These are phyloP conservation scores for Spergularia marina DNA, from an alignment of 148 eudicot genomes.

Conservation along the genomic window DNA sequence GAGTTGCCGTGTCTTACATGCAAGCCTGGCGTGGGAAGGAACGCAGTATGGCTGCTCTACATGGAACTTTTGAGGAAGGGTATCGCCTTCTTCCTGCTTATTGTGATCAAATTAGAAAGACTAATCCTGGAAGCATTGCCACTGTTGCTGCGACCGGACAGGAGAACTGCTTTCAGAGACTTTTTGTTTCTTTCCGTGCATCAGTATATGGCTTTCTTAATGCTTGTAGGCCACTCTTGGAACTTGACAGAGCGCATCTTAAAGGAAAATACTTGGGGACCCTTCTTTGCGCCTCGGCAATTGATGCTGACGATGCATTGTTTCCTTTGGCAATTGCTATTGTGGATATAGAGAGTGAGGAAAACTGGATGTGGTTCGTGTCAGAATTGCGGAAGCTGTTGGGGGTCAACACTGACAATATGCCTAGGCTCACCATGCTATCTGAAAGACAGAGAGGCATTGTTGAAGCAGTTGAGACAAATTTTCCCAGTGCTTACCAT, in stretches of 20 bases:
- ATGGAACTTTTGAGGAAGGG: constrained; percentile 94
- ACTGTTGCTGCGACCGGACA: constrained; percentile 70
- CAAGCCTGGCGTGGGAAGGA: constrained; percentile 99
- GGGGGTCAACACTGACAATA: constrained; percentile 81
- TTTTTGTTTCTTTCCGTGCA: constrained; percentile 81
- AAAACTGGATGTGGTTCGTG: constrained; percentile 99
- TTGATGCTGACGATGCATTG: constrained; percentile 83
- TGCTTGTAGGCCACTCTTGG: constrained; percentile 93
- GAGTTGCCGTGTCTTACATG: constrained; percentile 98
- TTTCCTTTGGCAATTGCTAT: constrained; percentile 86
- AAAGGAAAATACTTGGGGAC: constrained; percentile 92
- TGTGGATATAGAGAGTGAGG: constrained; percentile 86
- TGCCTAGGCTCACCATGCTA: constrained; percentile 91
- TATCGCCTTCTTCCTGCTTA: constrained; percentile 84
- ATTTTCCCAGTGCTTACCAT: constrained; percentile 84
- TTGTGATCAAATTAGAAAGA: constrained; percentile 85
- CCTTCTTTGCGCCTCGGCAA: constrained; percentile 79
- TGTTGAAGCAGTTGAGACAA: constrained; percentile 84
- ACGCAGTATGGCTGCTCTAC: constrained; percentile 96
- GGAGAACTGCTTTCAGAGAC: constrained; percentile 83
- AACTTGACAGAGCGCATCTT: constrained; percentile 71
- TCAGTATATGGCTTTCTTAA: constrained; percentile 84
- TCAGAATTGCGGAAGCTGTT: constrained; percentile 92
- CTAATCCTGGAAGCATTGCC: constrained; percentile 92
- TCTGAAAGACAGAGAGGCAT: constrained; percentile 84